Evolutionary conservation across 495 filamentous ascomycete genomes (phyloP), one percentile per base, ranked within the genome.

Genomic region (Penicillium canariense): DNA sequence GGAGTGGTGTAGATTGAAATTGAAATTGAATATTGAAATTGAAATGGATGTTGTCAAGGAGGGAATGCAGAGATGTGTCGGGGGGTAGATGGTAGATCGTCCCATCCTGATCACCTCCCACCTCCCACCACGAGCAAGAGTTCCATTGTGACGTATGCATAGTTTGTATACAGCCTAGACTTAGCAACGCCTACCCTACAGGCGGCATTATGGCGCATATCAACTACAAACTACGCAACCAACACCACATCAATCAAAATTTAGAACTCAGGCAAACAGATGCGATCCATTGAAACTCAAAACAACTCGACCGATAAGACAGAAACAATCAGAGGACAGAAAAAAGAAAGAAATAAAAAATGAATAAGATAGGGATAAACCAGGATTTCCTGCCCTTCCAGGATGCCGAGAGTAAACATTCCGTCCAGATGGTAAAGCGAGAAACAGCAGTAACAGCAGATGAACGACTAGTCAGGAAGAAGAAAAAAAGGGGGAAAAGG

Each of bases 381-480:
- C 72, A 65, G 63, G 63, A 62, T 61, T 58, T 66, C 69, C 66
- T 60, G 62, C 65, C 55, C 61, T 66, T 58, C 62, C 66, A 66
- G 60, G 56, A 63, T 69, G 61, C 61, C 59, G 57, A 55, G 62
- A 59, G 55, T 57, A 60, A 57, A 62, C 47, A 62, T 62, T 60
- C 61, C 56, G 50, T 59, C 52, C 57, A 70, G 62, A 69, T 61
- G 67, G 59, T 63, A 68, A 62, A 58, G 63, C 59, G 59, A 52
- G 58, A 61, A 65, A 48, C 38, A 12, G 36, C 54, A 60, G 51
- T 30, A 43, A 52, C 23, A 22, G 28, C 26, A 52, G 49, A 40
- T 30, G 48, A 26, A 50, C 50, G 60, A 49, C 49, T 18, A 25
- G 27, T 45, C 35, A 43, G 39, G 26, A 28, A 45, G 42, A 28